Percentiles rank a stretch among this genome's conserved stretches.
phyloP scores from a whole-genome alignment of 768 basidiomycete genomes.

The Tulasnella sp. region DNA sequence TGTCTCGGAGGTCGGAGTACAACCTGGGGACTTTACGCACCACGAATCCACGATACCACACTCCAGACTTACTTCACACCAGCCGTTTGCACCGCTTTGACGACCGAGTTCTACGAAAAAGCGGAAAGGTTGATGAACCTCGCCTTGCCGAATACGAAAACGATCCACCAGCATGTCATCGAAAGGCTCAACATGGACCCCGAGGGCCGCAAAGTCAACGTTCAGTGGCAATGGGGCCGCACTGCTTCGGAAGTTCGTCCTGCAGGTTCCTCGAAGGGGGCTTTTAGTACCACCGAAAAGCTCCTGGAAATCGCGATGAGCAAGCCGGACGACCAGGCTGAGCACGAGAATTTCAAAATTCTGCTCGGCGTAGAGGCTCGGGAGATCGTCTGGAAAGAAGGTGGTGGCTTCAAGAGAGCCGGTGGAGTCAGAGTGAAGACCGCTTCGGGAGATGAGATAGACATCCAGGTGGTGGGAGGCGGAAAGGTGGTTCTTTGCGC shows the following conservation, averaged over 20 bases:
- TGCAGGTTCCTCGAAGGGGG: constrained; percentile 25
- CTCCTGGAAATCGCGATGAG: background rate
- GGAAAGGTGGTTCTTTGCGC: constrained; percentile 22
- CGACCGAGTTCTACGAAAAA: too few species aligned
- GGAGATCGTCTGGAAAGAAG: background rate
- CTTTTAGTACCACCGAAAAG: constrained; percentile 28
- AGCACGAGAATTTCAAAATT: constrained; percentile 25
- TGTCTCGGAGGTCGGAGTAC: too few species aligned
- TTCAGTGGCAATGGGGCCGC: constrained; percentile 29
- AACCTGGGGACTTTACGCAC: too few species aligned
- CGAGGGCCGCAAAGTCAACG: background rate
- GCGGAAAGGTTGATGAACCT: too few species aligned
- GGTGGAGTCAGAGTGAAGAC: background rate
- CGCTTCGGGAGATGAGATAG: background rate
- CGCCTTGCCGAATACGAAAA: too few species aligned
- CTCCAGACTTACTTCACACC: too few species aligned
- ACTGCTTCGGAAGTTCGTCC: constrained; percentile 28
- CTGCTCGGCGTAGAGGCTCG: constrained; percentile 22
- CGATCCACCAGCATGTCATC: too few species aligned
- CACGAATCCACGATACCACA: too few species aligned
- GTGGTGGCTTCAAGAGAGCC: background rate
- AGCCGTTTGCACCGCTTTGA: too few species aligned
- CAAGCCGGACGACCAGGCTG: background rate
- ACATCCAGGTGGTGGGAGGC: background rate
- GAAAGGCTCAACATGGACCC: too few species aligned